phyloP scores from a whole-genome alignment of 2,329 filamentous ascomycete genomes.

The Acrodontium crateriforme region DNA sequence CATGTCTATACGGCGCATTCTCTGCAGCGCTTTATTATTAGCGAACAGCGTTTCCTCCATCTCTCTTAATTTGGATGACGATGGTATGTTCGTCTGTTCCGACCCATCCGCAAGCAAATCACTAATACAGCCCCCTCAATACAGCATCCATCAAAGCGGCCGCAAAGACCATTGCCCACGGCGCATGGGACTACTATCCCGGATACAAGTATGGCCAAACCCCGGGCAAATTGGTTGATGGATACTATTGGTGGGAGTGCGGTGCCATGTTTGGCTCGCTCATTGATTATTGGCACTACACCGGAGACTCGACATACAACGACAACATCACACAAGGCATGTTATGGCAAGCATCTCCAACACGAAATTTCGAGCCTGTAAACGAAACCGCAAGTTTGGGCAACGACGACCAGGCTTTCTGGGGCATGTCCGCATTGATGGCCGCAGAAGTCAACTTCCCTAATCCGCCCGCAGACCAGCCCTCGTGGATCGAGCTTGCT shows the following conservation, averaged over 20 bases:
- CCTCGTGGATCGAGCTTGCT: slow-evolving; percentile 33
- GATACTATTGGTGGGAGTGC: slow-evolving; percentile 66
- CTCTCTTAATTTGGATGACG: too few relatives aligned
- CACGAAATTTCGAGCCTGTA: slow-evolving; percentile 43
- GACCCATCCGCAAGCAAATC: too few relatives aligned
- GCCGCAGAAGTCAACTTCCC: slow-evolving; percentile 40
- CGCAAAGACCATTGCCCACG: slow-evolving; percentile 29
- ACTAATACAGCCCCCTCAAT: too few relatives aligned
- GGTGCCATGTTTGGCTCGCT: slow-evolving; percentile 49
- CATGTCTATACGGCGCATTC: too few relatives aligned
- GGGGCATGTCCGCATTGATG: slow-evolving; percentile 43
- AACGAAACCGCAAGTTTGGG: slow-evolving; percentile 28
- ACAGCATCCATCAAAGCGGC: slow-evolving; percentile 34
- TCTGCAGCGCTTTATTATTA: too few relatives aligned
- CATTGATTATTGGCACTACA: slow-evolving; percentile 57
- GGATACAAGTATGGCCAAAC: slow-evolving; percentile 38
- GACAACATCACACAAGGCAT: slow-evolving; percentile 43
- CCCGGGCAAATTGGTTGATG: slow-evolving; percentile 43
- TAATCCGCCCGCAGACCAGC: slow-evolving; percentile 26
- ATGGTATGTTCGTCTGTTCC: too few relatives aligned
- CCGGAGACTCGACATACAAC: slow-evolving; percentile 52
- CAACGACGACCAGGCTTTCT: slow-evolving; percentile 46
- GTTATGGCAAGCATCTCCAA: slow-evolving; percentile 43
- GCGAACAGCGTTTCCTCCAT: too few relatives aligned
- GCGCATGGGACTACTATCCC: slow-evolving; percentile 39